Evolutionary conservation across 331 rosid genomes (phyloP), one percentile per base, ranked within the genome.

Genomic region (Quercus tomentella): DNA sequence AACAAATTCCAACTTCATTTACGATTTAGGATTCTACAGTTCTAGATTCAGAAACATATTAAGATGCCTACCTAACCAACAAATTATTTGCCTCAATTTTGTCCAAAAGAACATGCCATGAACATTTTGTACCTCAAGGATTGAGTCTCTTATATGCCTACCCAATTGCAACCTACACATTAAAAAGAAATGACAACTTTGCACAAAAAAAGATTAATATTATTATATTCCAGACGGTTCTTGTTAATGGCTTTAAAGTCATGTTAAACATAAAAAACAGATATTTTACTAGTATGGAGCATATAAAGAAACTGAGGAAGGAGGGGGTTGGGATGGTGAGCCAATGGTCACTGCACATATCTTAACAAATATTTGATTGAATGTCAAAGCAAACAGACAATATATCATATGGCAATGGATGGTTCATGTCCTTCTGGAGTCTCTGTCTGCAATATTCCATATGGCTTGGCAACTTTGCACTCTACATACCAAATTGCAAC

Each of bases 301-400:
- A 75, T 45, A 23, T 55, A 75, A 37, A 73, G 70, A 70, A 49
- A 31, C 18, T 23, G 15, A 11, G 37, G 35, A 31, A 6, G 37
- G 8, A 6, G 8, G 37, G 37, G 8, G 37, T 33, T 6, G 37
- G 37, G 51, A 11, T 43, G 51, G 23, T 76, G 23, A 25, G 76
- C 55, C 26, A 33, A 70, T 58, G 15, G 37, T 23, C 33, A 74
- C 61, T 61, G 45, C 49, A 43, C 56, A 58, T 16, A 15, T 37
- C 68, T 56, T 14, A 37, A 60, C 60, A 81, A 16, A 74, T 33
- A 56, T 56, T 23, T 76, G 68, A 76, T 76, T 70, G 77, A 70
- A 81, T 72, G 80, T 83, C 76, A 62, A 73, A 79, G 71, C 82
- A 79, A 75, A 73, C 63, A 74, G 71, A 68, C 72, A 71, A 54